Base-by-base conservation (phyloP, 2,329 filamentous ascomycete species). In the Alternaria viburni region DNA sequence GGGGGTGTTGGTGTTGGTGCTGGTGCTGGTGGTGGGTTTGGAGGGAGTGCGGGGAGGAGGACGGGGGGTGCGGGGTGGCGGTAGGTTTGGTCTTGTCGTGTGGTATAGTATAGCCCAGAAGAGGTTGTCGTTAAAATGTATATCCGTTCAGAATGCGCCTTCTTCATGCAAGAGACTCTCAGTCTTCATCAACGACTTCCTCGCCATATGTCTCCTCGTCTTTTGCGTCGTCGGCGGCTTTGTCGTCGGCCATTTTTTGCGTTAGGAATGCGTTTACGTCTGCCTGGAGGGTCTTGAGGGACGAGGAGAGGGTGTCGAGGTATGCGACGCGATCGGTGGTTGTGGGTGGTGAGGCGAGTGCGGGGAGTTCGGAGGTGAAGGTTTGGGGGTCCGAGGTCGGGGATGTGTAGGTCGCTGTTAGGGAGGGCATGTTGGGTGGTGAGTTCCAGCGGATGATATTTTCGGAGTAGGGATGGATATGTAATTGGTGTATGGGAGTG, bases 171-270 rank as follows among this genome's bases (percentile, higher is more conserved):
- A 17, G n/a, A 10, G 9, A 17, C 4, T 6, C 26, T 73, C 70
- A 72, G 15, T 91, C 90, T 45, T 91, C 90, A 54, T 90, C 89
- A 12, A 87, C 83, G 23, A 89, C 87, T 78, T 97, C 93, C 79
- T 97, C 93, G 51, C 93, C 93, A 76, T 97, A 97, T 75, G 93
- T 91, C 72, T 92, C 88, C 75, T 93, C 91, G 30, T 82, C 80
- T 58, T 77, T 79, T 58, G 79, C 76, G 59, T 80, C 78, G 54
- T 81, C 78, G 23, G 62, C 74, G 52, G 62, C 74, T 74, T 90
- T 91, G 75, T 93, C 91, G 65, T 91, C 85, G 41, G 90, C 90
- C 92, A 94, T 94, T 61, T 89, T 88, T 56, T 83, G 77, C 6
- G 92, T 94, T 62, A 95, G 84, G 76, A 91, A 89, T 66, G 81